A percentile compares a stretch with the other conserved stretches of the same genome.
phyloP scores from a whole-genome alignment of 169 alveolate genomes.

The Fabrea salina region DNA sequence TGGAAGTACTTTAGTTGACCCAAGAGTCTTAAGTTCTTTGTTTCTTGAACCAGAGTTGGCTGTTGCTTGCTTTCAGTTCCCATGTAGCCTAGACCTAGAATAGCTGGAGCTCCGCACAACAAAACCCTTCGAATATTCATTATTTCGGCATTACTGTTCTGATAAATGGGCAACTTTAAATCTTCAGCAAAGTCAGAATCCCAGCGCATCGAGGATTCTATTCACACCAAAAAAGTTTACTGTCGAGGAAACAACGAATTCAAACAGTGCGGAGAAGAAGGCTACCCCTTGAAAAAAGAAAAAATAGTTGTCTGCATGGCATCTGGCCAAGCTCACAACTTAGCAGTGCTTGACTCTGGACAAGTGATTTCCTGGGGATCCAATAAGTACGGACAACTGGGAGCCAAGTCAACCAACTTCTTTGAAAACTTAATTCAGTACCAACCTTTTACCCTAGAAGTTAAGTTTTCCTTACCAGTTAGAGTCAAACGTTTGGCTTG shows the following conservation, averaged over 20 bases:
- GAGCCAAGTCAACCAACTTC: not conserved
- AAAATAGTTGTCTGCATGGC: not conserved
- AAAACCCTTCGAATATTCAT: too few species aligned
- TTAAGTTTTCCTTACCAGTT: not conserved
- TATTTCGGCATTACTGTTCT: too few species aligned
- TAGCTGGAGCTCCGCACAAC: too few species aligned
- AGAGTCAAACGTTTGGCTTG: not conserved
- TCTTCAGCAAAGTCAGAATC: too few species aligned
- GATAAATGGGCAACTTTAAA: too few species aligned
- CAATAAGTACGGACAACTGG: slow-evolving; percentile 12
- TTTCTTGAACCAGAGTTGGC: too few species aligned
- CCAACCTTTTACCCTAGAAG: not conserved
- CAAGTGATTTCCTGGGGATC: slow-evolving; percentile 17
- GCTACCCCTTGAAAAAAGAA: not conserved
- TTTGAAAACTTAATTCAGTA: not conserved
- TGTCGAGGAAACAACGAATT: not conserved
- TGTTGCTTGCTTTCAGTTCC: too few species aligned
- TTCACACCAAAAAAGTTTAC: too few species aligned
- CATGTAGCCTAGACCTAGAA: too few species aligned
- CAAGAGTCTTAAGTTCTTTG: too few species aligned
- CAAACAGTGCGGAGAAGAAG: not conserved
- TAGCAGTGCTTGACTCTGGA: not conserved
- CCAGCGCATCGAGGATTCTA: too few species aligned
- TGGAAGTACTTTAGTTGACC: too few species aligned
- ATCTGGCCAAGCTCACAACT: not conserved